These are phyloP conservation scores for Eimeria sp. DNA, from an alignment of 169 alveolate genomes.

Conservation along the genomic window DNA sequence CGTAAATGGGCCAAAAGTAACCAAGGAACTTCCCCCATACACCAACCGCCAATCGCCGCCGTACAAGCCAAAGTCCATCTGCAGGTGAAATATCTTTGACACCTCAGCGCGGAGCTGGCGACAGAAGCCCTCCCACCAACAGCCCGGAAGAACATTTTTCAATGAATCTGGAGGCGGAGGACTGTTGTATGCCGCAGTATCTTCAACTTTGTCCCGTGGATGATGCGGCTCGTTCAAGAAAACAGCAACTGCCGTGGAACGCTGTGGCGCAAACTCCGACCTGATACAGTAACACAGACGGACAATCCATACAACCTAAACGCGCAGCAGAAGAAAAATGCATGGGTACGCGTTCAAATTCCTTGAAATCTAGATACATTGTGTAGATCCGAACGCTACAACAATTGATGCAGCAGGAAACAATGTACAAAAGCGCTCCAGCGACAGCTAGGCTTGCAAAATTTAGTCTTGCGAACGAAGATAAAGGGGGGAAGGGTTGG, in stretches of 20 bases:
- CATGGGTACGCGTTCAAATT: background rate
- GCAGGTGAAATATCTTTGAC: background rate
- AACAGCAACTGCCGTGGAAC: background rate
- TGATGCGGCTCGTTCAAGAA: background rate
- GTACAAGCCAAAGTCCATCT: conserved; percentile 34
- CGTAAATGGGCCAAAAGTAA: background rate
- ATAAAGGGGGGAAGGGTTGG: background rate
- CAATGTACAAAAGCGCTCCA: background rate
- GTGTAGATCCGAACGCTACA: background rate
- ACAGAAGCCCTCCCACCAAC: background rate
- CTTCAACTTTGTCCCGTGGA: background rate
- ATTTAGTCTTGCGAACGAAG: background rate
- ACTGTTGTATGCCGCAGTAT: background rate
- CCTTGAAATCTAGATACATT: background rate
- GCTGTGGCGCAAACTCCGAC: background rate
- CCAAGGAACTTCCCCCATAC: conserved; percentile 25
- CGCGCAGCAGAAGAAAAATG: background rate
- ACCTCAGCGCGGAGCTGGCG: background rate
- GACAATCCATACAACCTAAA: background rate
- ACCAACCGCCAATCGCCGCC: conserved; percentile 38
- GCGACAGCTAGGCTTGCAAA: background rate
- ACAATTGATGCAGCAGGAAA: background rate
- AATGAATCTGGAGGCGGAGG: background rate
- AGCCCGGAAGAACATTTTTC: background rate
- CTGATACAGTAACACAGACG: background rate